Conservation (phyloP, 257 asterid species). For the Marsdenia floribunda region DNA sequence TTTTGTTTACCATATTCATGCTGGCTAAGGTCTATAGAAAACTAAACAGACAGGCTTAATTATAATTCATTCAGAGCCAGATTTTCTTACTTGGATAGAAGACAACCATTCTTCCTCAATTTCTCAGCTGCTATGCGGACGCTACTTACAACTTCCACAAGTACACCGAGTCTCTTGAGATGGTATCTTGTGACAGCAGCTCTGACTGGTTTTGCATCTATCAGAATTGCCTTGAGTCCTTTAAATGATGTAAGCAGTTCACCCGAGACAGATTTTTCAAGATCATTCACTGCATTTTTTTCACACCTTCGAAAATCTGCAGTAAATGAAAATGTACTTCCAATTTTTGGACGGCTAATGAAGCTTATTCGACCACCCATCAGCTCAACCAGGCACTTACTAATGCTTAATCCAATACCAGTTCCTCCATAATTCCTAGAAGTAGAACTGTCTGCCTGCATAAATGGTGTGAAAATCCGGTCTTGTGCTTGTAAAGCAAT, state of each 20-base stretch:
- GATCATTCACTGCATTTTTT: conserved; percentile 27
- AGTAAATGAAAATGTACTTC: conserved; percentile 82
- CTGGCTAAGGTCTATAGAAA: not conserved
- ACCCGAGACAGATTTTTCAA: conserved; percentile 42
- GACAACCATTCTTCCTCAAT: conserved; percentile 34
- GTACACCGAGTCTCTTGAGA: conserved; percentile 75
- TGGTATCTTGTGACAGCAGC: conserved; percentile 79
- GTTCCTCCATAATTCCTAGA: conserved; percentile 93
- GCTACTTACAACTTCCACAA: conserved; percentile 49
- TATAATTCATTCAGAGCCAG: not conserved
- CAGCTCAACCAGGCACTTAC: conserved; percentile 83
- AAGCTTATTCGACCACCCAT: conserved; percentile 91
- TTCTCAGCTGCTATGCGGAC: conserved; percentile 39
- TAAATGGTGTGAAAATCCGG: conserved; percentile 79
- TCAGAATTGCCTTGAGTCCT: conserved; percentile 61
- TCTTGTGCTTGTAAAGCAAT: conserved; percentile 69
- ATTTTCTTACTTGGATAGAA: conserved; percentile 45
- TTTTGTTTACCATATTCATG: not conserved
- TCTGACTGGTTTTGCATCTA: conserved; percentile 75
- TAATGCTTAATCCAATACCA: conserved; percentile 88
- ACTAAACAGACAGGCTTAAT: not conserved
- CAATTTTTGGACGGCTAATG: conserved; percentile 66
- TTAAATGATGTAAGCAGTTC: conserved; percentile 53
- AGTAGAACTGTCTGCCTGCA: conserved; percentile 98
- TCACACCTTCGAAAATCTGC: conserved; percentile 51